Percentiles rank a stretch among this genome's conserved stretches.
These are phyloP conservation scores for Phyllosticta citrichinensis DNA, from an alignment of 2,329 filamentous ascomycete species.

Conservation along the genomic window DNA sequence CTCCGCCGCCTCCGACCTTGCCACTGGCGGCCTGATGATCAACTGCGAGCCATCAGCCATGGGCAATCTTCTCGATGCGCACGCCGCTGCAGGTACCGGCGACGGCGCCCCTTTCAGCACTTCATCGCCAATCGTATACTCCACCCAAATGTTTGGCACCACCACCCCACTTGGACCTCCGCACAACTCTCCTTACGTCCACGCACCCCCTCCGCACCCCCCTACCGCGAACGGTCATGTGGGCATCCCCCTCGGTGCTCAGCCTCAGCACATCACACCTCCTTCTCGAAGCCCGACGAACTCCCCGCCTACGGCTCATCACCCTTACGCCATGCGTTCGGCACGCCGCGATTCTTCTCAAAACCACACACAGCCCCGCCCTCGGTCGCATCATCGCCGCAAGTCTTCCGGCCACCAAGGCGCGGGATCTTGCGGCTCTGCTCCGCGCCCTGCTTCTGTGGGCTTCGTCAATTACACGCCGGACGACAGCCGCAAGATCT, in stretches of 20 bases:
- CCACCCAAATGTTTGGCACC: slow-evolving; percentile 5
- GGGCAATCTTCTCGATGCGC: slow-evolving; percentile 8
- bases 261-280: slow-evolving; percentile 2
- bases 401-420: slow-evolving; percentile 3
- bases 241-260: not conserved
- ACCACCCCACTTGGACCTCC: not conserved
- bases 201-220: not conserved
- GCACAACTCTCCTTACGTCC: not conserved
- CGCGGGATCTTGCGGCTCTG: slow-evolving; percentile 12
- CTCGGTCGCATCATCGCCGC: slow-evolving; percentile 8
- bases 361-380: not conserved
- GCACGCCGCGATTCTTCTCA: slow-evolving; percentile 1
- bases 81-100: not conserved
- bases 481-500: slow-evolving; percentile 63
- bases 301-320: not conserved
- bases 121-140: slow-evolving; percentile 9
- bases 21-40: slow-evolving; percentile 9
- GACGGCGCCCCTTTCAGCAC: slow-evolving; percentile 1
- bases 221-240: not conserved
- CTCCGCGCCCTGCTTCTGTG: slow-evolving; percentile 36
- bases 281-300: slow-evolving; percentile 6
- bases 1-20: slow-evolving; percentile 9
- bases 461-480: slow-evolving; percentile 89
- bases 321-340: not conserved
- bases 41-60: slow-evolving; percentile 9